Base-by-base conservation (phyloP, 768 basidiomycete genomes). In the Lactarius pseudohatsudake region DNA sequence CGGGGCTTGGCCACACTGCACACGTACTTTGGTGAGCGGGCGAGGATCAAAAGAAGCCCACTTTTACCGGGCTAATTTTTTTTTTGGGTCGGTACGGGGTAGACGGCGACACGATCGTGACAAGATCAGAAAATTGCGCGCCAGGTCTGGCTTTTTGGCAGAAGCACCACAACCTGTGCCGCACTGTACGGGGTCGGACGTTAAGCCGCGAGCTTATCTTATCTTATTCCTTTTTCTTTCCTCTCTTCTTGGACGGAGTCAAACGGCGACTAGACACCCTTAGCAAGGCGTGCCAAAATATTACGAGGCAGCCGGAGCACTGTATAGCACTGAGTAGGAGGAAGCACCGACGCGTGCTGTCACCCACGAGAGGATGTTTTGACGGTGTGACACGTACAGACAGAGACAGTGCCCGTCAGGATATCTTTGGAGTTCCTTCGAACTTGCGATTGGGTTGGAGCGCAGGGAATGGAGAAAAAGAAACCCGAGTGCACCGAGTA, bases 21-120 rank as follows among this genome's bases (percentile, higher is more conserved):
- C 54, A 62, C 38, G 45, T 61, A 66, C 55, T 59, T 61, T 56
- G 41, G 45, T 36, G 47, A 57, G 36, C 16, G 65, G 55, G 38
- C 32, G 65, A 66, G 59, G 55, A 66, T 66, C 61, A 47, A 62
- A 57, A 57, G 61, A 66, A 66, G 58, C 16, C 16, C 22, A 53
- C 50, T 15, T 53, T 53, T 13, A 53, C 28, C n/a, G 22, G 30
- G 20, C 40, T 15, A 38, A 32, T 40, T 34, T 57, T 22, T 40
- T 43, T 47, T 57, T 47, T 32, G 38, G 22, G 55, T 61, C 64
- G 43, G 26, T 45, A n/a, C 22, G 59, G 47, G 47, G 16, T 34
- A 57, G 64, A 61, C 64, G 64, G 60, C 55, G 43, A 61, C 50
- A 53, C 26, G 50, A 26, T 26, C 26, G 50, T 53, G 50, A 53